Percentiles rank a stretch among this genome's conserved stretches.
Evolutionary conservation across 768 basidiomycete species (phyloP).

Genomic region (Kwoniella bestiolae): DNA sequence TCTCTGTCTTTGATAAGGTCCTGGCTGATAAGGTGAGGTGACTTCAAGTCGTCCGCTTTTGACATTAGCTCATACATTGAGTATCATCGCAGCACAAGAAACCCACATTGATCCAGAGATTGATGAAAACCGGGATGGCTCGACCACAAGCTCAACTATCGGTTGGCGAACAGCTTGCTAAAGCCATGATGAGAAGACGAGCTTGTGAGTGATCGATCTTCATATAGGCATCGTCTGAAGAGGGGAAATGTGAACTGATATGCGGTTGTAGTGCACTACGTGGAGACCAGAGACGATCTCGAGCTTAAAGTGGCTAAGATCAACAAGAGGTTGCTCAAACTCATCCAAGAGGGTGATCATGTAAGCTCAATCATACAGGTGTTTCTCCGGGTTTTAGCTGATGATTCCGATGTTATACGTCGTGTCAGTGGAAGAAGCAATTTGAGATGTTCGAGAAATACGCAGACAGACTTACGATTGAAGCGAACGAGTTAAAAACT

Average conservation of each 20-base stretch:
- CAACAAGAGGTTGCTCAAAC: slow-evolving; percentile 41
- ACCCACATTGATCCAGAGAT: slow-evolving; percentile 81
- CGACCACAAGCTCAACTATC: slow-evolving; percentile 75
- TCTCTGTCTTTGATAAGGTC: slow-evolving; percentile 85
- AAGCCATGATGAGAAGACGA: slow-evolving; percentile 85
- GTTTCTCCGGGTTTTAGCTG: too few relatives aligned
- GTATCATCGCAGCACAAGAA: slow-evolving; percentile 70
- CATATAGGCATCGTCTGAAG: too few relatives aligned
- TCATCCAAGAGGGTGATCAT: slow-evolving; percentile 47
- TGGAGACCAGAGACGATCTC: slow-evolving; percentile 89
- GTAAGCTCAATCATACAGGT: slow-evolving; percentile 27
- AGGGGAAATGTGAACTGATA: background rate
- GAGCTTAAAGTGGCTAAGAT: slow-evolving; percentile 69
- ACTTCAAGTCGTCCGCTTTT: background rate
- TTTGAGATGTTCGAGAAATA: slow-evolving; percentile 93
- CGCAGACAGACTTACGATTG: slow-evolving; percentile 75
- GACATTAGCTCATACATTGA: background rate
- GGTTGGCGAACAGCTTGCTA: slow-evolving; percentile 80
- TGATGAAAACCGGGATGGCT: slow-evolving; percentile 73
- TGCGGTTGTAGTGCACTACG: slow-evolving; percentile 69
- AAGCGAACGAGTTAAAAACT: slow-evolving; percentile 78
- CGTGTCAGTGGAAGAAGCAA: slow-evolving; percentile 75
- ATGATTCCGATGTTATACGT: background rate
- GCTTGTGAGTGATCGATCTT: slow-evolving; percentile 59
- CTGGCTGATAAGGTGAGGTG: slow-evolving; percentile 74